phyloP scores from a whole-genome alignment of 2,329 filamentous ascomycete genomes.

The Fusarium ramigenum region DNA sequence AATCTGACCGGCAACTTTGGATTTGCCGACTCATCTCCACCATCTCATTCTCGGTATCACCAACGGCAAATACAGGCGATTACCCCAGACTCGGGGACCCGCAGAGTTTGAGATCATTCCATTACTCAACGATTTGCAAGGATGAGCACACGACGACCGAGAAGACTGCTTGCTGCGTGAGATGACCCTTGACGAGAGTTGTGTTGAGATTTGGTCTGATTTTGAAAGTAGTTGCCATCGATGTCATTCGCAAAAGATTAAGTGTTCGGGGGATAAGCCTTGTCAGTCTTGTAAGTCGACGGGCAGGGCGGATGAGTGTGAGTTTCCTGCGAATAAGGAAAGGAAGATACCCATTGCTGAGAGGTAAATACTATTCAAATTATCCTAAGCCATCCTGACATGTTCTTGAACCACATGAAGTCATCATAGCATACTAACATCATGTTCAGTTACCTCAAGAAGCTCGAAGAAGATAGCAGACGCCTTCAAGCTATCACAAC shows the following conservation, averaged over 20 bases:
- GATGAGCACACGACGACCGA: constrained; percentile 37
- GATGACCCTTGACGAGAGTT: neutral
- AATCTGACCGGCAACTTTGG: constrained; percentile 5
- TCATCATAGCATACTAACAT: neutral
- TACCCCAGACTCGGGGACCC: constrained; percentile 32
- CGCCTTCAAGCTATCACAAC: neutral
- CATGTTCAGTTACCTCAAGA: constrained; percentile 23
- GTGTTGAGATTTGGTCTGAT: neutral
- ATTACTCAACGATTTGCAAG: constrained; percentile 19
- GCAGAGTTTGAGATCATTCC: constrained; percentile 13
- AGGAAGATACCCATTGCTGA: constrained; percentile 49
- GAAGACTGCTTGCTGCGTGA: constrained; percentile 41
- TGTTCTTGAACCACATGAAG: fast-evolving
- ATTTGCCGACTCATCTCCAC: constrained; percentile 23
- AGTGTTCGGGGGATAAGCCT: constrained; percentile 55
- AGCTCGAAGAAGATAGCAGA: constrained; percentile 26
- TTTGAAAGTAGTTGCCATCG: constrained; percentile 47
- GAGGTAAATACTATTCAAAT: constrained; percentile 2
- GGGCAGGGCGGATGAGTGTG: constrained; percentile 50
- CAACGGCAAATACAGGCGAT: constrained; percentile 6
- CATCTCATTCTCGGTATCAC: neutral
- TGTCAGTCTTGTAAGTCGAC: constrained; percentile 53
- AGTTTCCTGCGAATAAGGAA: constrained; percentile 53
- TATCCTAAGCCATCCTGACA: neutral
- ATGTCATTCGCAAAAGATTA: constrained; percentile 58